Base-by-base conservation (phyloP, 495 filamentous ascomycete genomes). In the Penicillium argentinense region DNA sequence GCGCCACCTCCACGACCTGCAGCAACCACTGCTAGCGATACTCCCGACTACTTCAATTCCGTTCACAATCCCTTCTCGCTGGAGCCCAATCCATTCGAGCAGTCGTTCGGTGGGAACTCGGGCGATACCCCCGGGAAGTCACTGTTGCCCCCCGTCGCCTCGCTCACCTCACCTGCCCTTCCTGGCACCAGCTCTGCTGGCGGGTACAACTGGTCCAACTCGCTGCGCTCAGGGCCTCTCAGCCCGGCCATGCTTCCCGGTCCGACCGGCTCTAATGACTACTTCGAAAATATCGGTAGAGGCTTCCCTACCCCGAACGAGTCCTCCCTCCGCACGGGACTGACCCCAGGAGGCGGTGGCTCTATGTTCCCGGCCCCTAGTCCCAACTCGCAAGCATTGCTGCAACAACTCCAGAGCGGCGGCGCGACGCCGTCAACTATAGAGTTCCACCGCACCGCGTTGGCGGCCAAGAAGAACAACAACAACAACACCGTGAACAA, bases 241-340 rank as follows among this genome's bases (percentile, higher is more conserved):
- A 97, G 93, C 65, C 93, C 93, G 69, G 93, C 93, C 45, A 98
- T 98, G 93, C 83, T 98, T 16, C 86, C 91, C 36, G 93, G 91
- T 25, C 93, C 69, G 70, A 86, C 69, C 75, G 86, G 69, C 54
- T 81, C 85, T 49, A 82, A 75, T 56, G 90, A 95, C 63, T 90
- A 88, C 61, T 88, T 88, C 54, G 84, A 87, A 46, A 83, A 85
- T 58, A 87, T 92, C 62, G 80, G 95, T 44, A 75, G 89, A 51
- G 84, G 87, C 39, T 95, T 97, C 62, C 86, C 86, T n/a, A 97
- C 93, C 2, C 95, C 93, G 3, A 97, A 97, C 81, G 93, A 98
- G 69, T 97, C 91, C 1, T 95, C 89, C 2, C 75, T 98, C 13
- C 81, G 93, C 30, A 93, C 89, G 13, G 93, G 93, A 38, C 68